phyloP scores from a whole-genome alignment of 1,284 basidiomycete genomes.

The Ganoderma meredithae region DNA sequence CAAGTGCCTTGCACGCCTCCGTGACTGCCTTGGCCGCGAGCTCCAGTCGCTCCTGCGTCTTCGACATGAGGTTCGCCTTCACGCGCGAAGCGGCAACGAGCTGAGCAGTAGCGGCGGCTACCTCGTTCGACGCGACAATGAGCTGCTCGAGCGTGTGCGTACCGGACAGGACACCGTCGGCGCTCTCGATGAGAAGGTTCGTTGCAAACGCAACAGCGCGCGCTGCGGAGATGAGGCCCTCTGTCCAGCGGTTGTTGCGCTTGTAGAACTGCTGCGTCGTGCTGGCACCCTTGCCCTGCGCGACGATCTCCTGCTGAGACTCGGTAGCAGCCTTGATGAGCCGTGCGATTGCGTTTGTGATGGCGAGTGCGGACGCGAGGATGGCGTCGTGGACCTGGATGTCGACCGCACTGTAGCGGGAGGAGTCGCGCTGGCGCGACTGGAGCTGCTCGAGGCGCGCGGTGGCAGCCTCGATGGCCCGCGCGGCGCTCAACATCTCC shows the following conservation, averaged over 20 bases:
- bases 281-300: slow-evolving; percentile 91
- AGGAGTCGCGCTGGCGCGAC: slow-evolving; percentile 85
- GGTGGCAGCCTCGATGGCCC: slow-evolving; percentile 94
- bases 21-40: slow-evolving; percentile 98
- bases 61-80: slow-evolving; percentile 98
- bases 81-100: slow-evolving; percentile 98
- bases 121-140: slow-evolving; percentile 99
- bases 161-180: slow-evolving; percentile 96
- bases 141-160: slow-evolving; percentile 98
- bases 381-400: slow-evolving; percentile 99
- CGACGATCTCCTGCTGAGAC: slow-evolving; percentile 97
- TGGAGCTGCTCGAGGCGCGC: slow-evolving; percentile 91
- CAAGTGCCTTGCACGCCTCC: slow-evolving; percentile 97
- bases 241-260: slow-evolving; percentile 99
- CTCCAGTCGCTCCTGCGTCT: slow-evolving; percentile 97
- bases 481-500: slow-evolving; percentile 95
- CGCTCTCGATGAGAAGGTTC: slow-evolving; percentile 95
- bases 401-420: slow-evolving; percentile 89
- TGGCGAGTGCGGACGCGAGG: slow-evolving; percentile 90
- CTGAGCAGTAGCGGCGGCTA: slow-evolving; percentile 96
- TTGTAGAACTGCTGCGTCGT: slow-evolving; percentile 99
- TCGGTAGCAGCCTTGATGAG: slow-evolving; percentile 97
- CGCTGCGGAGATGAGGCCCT: slow-evolving; percentile 97
- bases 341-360: slow-evolving; percentile 94
- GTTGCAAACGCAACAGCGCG: slow-evolving; percentile 98